These are phyloP conservation scores for Claviceps humidiphila DNA, from an alignment of 2,329 filamentous ascomycete species.

Conservation along the genomic window DNA sequence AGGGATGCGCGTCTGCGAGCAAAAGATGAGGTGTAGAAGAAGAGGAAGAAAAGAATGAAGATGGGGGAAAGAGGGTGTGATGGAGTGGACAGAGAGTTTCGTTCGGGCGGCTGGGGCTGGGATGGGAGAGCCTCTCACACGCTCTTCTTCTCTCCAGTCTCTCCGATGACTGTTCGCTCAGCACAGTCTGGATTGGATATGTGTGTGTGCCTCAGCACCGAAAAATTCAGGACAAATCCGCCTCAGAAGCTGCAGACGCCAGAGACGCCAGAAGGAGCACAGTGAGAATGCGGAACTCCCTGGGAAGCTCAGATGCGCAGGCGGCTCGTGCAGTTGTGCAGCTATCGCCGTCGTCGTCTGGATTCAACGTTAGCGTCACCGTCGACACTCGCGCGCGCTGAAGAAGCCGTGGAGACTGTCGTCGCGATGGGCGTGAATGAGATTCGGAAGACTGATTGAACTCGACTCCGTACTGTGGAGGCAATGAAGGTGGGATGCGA, in stretches of 20 bases:
- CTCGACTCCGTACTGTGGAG: constrained; percentile 3
- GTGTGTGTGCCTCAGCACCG: constrained; percentile 6
- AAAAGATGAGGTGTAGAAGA: not conserved
- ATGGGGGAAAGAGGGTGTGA: constrained; percentile 6
- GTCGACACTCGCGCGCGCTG: constrained; percentile 13
- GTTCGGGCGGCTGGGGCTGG: constrained; percentile 10
- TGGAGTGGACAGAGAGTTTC: constrained; percentile 6
- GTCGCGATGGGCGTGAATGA: constrained; percentile 12
- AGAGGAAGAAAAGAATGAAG: constrained; percentile 4
- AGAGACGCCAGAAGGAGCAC: not conserved
- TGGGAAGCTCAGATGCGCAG: not conserved
- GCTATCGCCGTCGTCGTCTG: constrained; percentile 2
- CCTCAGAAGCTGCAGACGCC: not conserved
- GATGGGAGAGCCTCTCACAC: constrained; percentile 4
- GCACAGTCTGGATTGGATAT: not conserved
- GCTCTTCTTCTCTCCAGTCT: not conserved
- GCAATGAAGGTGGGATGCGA: constrained; percentile 3
- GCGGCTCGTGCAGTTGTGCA: not conserved
- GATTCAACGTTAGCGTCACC: constrained; percentile 6
- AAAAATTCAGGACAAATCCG: not conserved
- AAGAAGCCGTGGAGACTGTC: constrained; percentile 12
- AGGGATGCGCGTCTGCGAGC: constrained; percentile 1
- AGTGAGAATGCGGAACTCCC: not conserved
- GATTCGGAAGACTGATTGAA: constrained; percentile 6
- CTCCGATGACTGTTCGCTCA: not conserved